phyloP scores from a whole-genome alignment of 2,329 filamentous ascomycete species.

The Penicillium sp. region DNA sequence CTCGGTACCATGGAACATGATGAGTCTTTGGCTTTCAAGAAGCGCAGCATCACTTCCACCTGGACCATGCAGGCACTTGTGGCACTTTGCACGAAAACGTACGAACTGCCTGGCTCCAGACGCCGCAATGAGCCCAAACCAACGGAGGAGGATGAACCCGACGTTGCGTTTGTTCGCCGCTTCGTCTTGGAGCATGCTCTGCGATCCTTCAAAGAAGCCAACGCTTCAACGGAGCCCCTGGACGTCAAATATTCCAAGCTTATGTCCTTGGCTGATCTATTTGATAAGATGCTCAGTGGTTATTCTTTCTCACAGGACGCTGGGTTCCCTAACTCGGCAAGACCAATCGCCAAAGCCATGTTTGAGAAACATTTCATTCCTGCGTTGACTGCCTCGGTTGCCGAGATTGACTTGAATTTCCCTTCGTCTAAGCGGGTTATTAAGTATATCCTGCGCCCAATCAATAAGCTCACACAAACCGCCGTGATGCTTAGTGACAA shows the following conservation, averaged over 20 bases:
- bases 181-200: constrained; percentile 94
- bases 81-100: constrained; percentile 83
- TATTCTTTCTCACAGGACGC: constrained; percentile 64
- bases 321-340: constrained; percentile 63
- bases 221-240: constrained; percentile 73
- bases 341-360: constrained; percentile 90
- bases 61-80: constrained; percentile 87
- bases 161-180: constrained; percentile 84
- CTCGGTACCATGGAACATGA: constrained; percentile 68
- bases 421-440: constrained; percentile 90
- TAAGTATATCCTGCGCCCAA: constrained; percentile 90
- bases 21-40: constrained; percentile 78
- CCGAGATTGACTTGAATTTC: constrained; percentile 94
- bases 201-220: constrained; percentile 88
- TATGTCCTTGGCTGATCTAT: constrained; percentile 84
- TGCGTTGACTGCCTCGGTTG: constrained; percentile 85
- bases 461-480: constrained; percentile 84
- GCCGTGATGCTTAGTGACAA: constrained; percentile 83
- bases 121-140: constrained; percentile 50
- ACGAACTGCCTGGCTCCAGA: constrained; percentile 69
- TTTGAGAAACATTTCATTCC: constrained; percentile 96
- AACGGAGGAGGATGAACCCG: constrained; percentile 47
- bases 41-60: constrained; percentile 79
- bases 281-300: constrained; percentile 87
- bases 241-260: constrained; percentile 87